These are phyloP conservation scores for Dichomitus squalens DNA, from an alignment of 1,284 basidiomycete genomes.

Conservation along the genomic window DNA sequence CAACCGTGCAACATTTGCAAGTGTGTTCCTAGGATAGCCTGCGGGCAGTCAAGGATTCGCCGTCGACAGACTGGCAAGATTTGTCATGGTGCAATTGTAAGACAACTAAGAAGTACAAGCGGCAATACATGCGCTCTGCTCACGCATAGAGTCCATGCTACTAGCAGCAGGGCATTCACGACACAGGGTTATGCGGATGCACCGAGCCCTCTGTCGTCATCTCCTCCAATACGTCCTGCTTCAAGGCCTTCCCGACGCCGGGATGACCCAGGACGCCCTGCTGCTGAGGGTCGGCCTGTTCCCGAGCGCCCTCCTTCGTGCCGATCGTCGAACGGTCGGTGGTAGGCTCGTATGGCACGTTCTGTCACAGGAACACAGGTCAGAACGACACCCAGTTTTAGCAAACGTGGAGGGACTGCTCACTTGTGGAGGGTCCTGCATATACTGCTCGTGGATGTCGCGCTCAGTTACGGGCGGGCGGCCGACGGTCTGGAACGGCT, in stretches of 20 bases:
- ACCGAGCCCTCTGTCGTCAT: constrained; percentile 23
- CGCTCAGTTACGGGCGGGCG: constrained; percentile 33
- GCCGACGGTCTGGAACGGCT: constrained; percentile 32
- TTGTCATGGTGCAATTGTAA: too few species aligned
- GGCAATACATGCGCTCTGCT: too few species aligned
- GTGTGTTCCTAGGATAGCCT: too few species aligned
- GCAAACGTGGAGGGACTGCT: constrained; percentile 3
- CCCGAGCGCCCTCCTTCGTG: constrained; percentile 23
- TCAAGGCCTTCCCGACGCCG: constrained; percentile 16
- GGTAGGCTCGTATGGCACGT: constrained; percentile 7
- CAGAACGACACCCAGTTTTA: background rate
- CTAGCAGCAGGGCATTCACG: background rate
- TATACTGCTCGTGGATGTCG: constrained; percentile 38
- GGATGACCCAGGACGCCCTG: constrained; percentile 26
- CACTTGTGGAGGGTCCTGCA: constrained; percentile 35
- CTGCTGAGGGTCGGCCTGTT: constrained; percentile 22
- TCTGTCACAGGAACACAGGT: constrained; percentile 3
- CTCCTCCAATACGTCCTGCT: constrained; percentile 16
- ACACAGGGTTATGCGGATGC: constrained; percentile 16
- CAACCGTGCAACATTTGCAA: too few species aligned
- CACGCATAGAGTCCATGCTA: background rate
- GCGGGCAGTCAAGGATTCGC: too few species aligned
- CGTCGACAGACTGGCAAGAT: too few species aligned
- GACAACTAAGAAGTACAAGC: too few species aligned
- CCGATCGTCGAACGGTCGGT: constrained; percentile 11